Base-by-base conservation (phyloP, 768 basidiomycete species). In the Hirschioporus abietinus region DNA sequence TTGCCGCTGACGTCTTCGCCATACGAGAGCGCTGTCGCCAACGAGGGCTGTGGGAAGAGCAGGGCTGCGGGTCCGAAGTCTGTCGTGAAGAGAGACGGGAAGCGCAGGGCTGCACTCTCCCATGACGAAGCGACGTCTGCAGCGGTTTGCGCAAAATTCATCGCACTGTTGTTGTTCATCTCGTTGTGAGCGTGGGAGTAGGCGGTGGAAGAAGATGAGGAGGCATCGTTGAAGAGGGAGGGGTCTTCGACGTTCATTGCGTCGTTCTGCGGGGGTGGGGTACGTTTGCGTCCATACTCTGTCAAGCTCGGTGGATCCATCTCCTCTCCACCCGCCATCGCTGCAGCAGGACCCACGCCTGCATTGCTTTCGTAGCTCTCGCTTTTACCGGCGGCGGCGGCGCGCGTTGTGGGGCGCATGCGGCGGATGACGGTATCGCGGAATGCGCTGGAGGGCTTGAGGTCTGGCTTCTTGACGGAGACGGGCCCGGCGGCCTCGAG, bases 11-110 rank as follows among this genome's bases (percentile, higher is more conserved):
- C 80, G 62, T 87, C 91, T 77, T 93, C 92, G 65, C 90, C 92
- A 75, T 93, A 93, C 72, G 86, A 90, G 84, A 88, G 84, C 65
- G 82, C 75, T 68, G 81, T 88, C 74, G 88, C 84, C 36, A 86
- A 75, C n/a, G 90, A 85, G 0, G 90, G 90, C 34, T 87, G 78
- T 2, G 87, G 82, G 71, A 84, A 87, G 64, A 94, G 82, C 8
- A 93, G 79, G 20, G 91, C 91, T 36, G 89, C 83, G 3, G 93
- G 92, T 35, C 89, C 90, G 70, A 94, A 95, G 70, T 88, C 88
- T 70, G 77, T 85, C 36, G 83, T 84, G 76, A 94, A 94, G 3
- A 93, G 76, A 36, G 87, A 80, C 0, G 91, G 92, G 72, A 94
- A 92, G 61, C 83, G 87, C 65, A 93, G 85, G 0, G 80, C 77